Evolutionary conservation across 2,329 filamentous ascomycete species (phyloP).

Genomic region (Chalara sp.): DNA sequence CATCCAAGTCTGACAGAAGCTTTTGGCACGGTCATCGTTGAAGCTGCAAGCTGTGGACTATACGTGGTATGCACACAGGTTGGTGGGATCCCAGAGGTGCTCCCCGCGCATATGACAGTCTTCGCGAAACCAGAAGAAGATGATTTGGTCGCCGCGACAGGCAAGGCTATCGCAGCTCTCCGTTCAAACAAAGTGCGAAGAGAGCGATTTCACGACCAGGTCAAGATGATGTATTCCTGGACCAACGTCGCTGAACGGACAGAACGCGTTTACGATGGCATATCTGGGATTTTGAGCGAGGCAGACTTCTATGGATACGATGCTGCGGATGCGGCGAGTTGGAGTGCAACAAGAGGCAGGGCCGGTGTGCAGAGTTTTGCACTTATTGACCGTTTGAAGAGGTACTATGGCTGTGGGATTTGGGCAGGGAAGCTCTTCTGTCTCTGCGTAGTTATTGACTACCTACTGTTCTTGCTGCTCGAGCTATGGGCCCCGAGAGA

Average conservation of each 20-base stretch:
- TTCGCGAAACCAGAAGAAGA: conserved; percentile 97
- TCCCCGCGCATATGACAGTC: conserved; percentile 93
- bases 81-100: conserved; percentile 91
- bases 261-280: conserved; percentile 90
- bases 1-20: conserved; percentile 94
- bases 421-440: conserved; percentile 99
- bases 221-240: conserved; percentile 99
- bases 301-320: conserved; percentile 88
- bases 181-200: conserved; percentile 83
- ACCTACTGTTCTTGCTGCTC: conserved; percentile 79
- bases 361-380: conserved; percentile 76
- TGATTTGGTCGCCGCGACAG: conserved; percentile 83
- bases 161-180: conserved; percentile 79
- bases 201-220: conserved; percentile 92
- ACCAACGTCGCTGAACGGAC: conserved; percentile 90
- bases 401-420: conserved; percentile 96
- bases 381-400: conserved; percentile 87
- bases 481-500: conserved; percentile 82
- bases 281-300: conserved; percentile 75
- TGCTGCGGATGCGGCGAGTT: conserved; percentile 50
- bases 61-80: conserved; percentile 97
- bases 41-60: conserved; percentile 89
- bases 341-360: conserved; percentile 64
- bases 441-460: conserved; percentile 89
- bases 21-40: conserved; percentile 95